These are phyloP conservation scores for Arthrobotrys megalospora DNA, from an alignment of 2,329 filamentous ascomycete genomes.

Conservation along the genomic window DNA sequence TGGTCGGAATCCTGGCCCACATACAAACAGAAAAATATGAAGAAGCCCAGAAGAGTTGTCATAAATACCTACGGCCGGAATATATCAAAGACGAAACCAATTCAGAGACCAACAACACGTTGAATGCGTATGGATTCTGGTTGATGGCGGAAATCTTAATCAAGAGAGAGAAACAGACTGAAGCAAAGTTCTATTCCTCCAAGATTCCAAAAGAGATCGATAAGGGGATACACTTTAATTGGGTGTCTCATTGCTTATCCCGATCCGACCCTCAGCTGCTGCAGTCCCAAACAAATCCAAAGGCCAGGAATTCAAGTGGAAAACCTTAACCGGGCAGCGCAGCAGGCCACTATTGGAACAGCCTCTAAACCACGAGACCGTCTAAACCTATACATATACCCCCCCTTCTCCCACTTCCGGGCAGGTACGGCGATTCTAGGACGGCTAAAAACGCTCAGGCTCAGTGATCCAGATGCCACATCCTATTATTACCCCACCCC, in stretches of 20 bases:
- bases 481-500: too few relatives aligned
- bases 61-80: background rate
- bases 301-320: background rate
- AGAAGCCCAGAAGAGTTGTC: background rate
- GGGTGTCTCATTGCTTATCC: slow-evolving; percentile 8
- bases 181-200: slow-evolving; percentile 1
- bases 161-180: background rate
- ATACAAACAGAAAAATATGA: background rate
- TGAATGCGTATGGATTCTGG: slow-evolving; percentile 8
- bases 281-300: background rate
- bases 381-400: background rate
- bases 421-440: too few relatives aligned
- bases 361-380: too few relatives aligned
- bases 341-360: background rate
- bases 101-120: background rate
- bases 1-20: background rate
- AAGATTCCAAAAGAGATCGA: slow-evolving; percentile 7
- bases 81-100: slow-evolving; percentile 2
- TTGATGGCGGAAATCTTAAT: slow-evolving; percentile 2
- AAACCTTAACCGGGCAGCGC: background rate
- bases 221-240: background rate
- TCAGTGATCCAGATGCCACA: too few relatives aligned
- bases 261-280: background rate
- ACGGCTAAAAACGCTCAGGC: too few relatives aligned
- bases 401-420: too few relatives aligned